A percentile compares a stretch with the other conserved stretches of the same genome.
phyloP scores from a whole-genome alignment of 495 filamentous ascomycete genomes.

The Chaetomium cochliodes region DNA sequence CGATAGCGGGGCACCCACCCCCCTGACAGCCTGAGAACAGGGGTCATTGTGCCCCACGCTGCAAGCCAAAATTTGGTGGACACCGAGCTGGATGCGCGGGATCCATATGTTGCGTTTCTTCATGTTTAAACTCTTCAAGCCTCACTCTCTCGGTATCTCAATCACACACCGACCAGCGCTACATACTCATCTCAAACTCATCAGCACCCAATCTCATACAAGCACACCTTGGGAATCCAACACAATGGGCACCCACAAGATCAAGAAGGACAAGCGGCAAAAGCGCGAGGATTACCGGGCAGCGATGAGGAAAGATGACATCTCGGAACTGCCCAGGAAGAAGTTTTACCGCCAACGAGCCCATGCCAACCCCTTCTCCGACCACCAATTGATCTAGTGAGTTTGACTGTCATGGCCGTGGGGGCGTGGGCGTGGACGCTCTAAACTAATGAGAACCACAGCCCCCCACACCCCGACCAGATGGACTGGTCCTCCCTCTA shows the following conservation, averaged over 20 bases:
- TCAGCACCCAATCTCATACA: neutral
- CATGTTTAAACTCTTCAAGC: neutral
- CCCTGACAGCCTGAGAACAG: neutral
- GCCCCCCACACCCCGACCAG: constrained; percentile 72
- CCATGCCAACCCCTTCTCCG: constrained; percentile 96
- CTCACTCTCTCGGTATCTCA: constrained; percentile 1
- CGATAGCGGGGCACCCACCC: constrained; percentile 31
- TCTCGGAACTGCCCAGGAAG: constrained; percentile 68
- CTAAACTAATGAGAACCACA: constrained; percentile 35
- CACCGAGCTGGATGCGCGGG: neutral
- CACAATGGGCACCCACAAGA: constrained; percentile 29
- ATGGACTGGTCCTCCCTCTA: constrained; percentile 92
- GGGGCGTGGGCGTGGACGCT: neutral
- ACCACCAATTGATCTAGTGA: constrained; percentile 86
- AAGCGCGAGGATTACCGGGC: constrained; percentile 73
- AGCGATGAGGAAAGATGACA: constrained; percentile 28
- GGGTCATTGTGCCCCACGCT: neutral
- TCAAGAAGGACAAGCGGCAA: constrained; percentile 58
- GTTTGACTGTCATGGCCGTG: neutral
- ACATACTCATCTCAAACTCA: neutral
- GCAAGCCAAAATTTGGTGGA: constrained; percentile 6
- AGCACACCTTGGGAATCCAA: neutral
- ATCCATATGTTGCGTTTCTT: constrained; percentile 3
- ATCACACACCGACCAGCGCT: constrained; percentile 9
- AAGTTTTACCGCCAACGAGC: constrained; percentile 95